Base-by-base conservation (phyloP, 176 grass and related monocot species). In the Alloteropsis semialata region DNA sequence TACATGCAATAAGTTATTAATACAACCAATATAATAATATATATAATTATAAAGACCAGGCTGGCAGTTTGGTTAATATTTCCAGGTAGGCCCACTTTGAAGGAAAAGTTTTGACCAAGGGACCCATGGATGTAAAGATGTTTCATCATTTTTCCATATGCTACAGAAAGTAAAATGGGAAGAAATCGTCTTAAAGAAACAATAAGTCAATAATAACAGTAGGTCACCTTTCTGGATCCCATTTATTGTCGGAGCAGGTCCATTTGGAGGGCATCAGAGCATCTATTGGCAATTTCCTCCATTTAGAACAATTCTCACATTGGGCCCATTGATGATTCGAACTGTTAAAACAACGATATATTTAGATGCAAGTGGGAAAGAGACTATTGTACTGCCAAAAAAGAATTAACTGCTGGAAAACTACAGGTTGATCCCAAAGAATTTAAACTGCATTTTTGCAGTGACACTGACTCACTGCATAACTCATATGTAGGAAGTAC, bases 251-350 rank as follows among this genome's bases (percentile, higher is more conserved):
- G 73, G 87, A 94, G 68, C 97, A 99, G 68, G 85, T 90, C 91
- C 91, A 99, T 75, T 89, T 96, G 42, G 74, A 93, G 82, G 91
- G 93, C 61, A 99, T 87, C 82, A 96, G 87, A 45, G 91, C 91
- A 15, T 89, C 93, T 7, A 77, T 74, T 32, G 97, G 97, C 33
- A 99, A 65, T 82, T 96, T 96, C 49, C 97, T 88, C 97, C 97
- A 99, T 87, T 96, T 99, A 22, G 71, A 92, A 70, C 97, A 99
- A 84, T 94, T 84, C 63, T 96, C 93, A 50, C 97, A 99, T 75
- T 99, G 91, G 60, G 87, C 97, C 97, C 91, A 96, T 65, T 99
- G 97, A 93, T 89, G 85, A 78, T 64, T 87, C 43, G 88, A 86
- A 59, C 96, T 99, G 93, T 57, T 55, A 69, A 63, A 86, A 83